phyloP scores from a whole-genome alignment of 2,329 filamentous ascomycete species.

The Aspergillus sp. region DNA sequence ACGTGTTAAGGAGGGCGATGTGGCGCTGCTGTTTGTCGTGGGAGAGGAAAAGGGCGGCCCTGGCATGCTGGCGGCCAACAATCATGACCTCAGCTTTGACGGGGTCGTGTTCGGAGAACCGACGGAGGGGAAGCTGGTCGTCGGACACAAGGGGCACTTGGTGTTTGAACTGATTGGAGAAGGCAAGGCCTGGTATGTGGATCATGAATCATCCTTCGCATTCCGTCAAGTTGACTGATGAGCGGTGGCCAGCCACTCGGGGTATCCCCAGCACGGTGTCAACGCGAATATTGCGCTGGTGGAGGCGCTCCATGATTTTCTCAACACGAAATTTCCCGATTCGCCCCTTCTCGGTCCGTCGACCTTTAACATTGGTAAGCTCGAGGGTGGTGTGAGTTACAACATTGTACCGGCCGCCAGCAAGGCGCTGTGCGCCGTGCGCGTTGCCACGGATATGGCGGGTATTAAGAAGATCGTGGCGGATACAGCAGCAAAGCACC shows the following conservation, averaged over 20 bases:
- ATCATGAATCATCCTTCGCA: not conserved
- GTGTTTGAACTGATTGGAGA: constrained; percentile 30
- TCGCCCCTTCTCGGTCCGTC: constrained; percentile 40
- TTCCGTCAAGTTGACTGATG: not conserved
- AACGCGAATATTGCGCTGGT: constrained; percentile 31
- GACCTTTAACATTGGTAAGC: constrained; percentile 41
- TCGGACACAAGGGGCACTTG: constrained; percentile 52
- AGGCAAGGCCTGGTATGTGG: constrained; percentile 18
- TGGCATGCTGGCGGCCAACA: constrained; percentile 54
- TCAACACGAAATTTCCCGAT: constrained; percentile 24
- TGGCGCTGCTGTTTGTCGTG: constrained; percentile 62
- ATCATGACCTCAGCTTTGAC: constrained; percentile 42
- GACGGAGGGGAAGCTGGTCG: constrained; percentile 53
- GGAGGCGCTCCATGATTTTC: constrained; percentile 27
- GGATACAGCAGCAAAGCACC: constrained; percentile 30
- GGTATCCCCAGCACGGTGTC: constrained; percentile 36
- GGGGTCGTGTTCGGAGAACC: constrained; percentile 55
- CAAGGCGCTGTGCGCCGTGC: constrained; percentile 40
- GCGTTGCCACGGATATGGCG: constrained; percentile 35
- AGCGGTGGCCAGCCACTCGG: constrained; percentile 29
- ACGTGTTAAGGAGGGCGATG: constrained; percentile 47
- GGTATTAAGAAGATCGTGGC: constrained; percentile 32
- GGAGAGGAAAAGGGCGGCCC: constrained; percentile 55
- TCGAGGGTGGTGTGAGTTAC: constrained; percentile 39
- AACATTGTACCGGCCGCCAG: constrained; percentile 40